A percentile compares a stretch with the other conserved stretches of the same genome.
Evolutionary conservation across 148 eudicot genomes (phyloP).

Genomic region (Limonium bicolor): DNA sequence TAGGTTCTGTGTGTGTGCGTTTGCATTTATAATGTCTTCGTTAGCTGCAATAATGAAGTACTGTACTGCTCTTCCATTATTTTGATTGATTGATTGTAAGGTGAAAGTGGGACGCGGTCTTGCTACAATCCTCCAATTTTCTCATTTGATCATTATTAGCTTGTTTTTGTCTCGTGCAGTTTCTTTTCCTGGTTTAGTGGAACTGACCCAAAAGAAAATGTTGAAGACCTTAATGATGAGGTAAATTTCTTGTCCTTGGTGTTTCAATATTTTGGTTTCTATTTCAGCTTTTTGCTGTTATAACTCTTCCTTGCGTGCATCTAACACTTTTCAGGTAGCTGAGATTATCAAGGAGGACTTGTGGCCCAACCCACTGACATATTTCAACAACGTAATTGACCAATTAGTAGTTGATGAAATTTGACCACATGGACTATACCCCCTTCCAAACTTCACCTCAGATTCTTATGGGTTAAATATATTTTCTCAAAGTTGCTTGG

Average conservation of each 20-base stretch:
- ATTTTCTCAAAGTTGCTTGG: background rate
- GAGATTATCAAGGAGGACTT: slow-evolving; percentile 94
- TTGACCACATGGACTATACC: background rate
- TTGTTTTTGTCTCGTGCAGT: too few species aligned
- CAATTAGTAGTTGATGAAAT: background rate
- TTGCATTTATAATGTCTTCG: too few species aligned
- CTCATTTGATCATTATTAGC: too few species aligned
- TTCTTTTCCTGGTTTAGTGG: slow-evolving; percentile 87
- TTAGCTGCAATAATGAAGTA: too few species aligned
- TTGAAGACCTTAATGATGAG: slow-evolving; percentile 67
- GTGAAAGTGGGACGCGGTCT: too few species aligned
- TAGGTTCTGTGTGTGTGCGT: too few species aligned
- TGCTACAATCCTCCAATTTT: too few species aligned
- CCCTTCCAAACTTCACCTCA: background rate
- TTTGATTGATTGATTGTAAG: too few species aligned
- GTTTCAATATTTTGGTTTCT: background rate
- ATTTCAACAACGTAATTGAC: slow-evolving; percentile 55
- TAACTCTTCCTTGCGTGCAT: slow-evolving; percentile 1
- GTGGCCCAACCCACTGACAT: slow-evolving; percentile 88
- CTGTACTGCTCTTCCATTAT: too few species aligned
- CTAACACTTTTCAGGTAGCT: slow-evolving; percentile 51
- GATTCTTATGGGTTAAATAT: background rate
- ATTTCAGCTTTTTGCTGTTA: background rate
- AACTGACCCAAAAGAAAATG: slow-evolving; percentile 29
- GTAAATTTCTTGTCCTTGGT: slow-evolving; percentile 14